Conservation (phyloP, 176 grass and related monocot genomes). For the Aegilops speltoides region DNA sequence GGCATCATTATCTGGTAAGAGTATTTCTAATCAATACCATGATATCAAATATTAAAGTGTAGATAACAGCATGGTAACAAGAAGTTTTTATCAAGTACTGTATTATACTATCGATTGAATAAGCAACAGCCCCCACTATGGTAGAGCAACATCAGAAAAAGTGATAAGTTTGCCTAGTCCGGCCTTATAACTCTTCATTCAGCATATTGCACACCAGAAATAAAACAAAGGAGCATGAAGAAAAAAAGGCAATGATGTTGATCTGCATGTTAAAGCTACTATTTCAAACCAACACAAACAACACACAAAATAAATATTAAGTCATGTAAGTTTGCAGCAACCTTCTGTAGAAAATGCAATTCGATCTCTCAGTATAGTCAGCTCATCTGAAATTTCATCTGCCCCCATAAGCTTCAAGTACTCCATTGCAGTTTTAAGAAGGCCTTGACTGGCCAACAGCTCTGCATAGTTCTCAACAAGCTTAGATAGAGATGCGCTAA, state of each 20-base stretch:
- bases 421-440: conserved; percentile 95
- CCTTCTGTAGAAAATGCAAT: conserved; percentile 73
- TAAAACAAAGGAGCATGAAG: not conserved
- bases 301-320: conserved; percentile 3
- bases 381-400: conserved; percentile 78
- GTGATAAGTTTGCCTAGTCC: not conserved
- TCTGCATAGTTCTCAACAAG: conserved; percentile 98
- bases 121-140: not conserved
- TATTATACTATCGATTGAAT: not conserved
- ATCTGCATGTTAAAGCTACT: not conserved
- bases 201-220: not conserved
- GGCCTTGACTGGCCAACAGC: conserved; percentile 90
- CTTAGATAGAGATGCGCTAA: conserved; percentile 82
- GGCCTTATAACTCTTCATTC: not conserved
- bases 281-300: conserved; percentile 2
- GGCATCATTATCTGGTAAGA: conserved; percentile 50
- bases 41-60: conserved; percentile 10
- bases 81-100: not conserved
- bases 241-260: not conserved
- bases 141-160: not conserved
- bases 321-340: conserved; percentile 12
- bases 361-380: conserved; percentile 87
- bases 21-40: conserved; percentile 22
- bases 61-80: not conserved
- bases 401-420: conserved; percentile 94